phyloP scores from a whole-genome alignment of 192 early-diverging fungal species.

The Entomortierella chlamydospora region DNA sequence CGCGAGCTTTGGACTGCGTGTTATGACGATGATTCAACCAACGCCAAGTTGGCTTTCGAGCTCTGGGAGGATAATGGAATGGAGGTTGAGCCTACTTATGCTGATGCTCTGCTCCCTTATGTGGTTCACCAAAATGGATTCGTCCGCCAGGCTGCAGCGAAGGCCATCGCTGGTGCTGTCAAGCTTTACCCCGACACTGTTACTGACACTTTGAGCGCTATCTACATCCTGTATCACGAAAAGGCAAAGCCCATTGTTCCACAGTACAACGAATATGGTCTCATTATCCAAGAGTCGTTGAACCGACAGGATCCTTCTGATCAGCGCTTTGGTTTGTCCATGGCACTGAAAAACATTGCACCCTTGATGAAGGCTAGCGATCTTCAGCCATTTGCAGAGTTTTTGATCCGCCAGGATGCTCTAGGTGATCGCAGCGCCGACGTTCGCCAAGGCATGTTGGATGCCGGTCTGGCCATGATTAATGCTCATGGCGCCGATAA shows the following conservation, averaged over 20 bases:
- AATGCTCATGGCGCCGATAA: conserved; percentile 75
- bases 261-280: conserved; percentile 91
- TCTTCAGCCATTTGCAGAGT: conserved; percentile 68
- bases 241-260: conserved; percentile 80
- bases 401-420: conserved; percentile 87
- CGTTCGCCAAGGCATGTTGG: conserved; percentile 87
- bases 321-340: conserved; percentile 87
- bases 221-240: conserved; percentile 72
- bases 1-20: conserved; percentile 76
- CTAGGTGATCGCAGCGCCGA: conserved; percentile 84
- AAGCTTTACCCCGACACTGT: conserved; percentile 64
- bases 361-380: conserved; percentile 64
- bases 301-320: conserved; percentile 83
- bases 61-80: conserved; percentile 77
- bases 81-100: conserved; percentile 63
- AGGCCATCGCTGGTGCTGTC: conserved; percentile 74
- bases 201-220: conserved; percentile 60
- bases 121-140: conserved; percentile 63
- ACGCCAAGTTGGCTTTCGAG: conserved; percentile 63
- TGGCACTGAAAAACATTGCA: conserved; percentile 75
- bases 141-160: conserved; percentile 71
- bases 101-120: conserved; percentile 56
- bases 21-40: conserved; percentile 71
- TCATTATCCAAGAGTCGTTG: conserved; percentile 87
- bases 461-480: conserved; percentile 85